phyloP scores from a whole-genome alignment of 2,329 filamentous ascomycete species.

The Trichoderma sp. region DNA sequence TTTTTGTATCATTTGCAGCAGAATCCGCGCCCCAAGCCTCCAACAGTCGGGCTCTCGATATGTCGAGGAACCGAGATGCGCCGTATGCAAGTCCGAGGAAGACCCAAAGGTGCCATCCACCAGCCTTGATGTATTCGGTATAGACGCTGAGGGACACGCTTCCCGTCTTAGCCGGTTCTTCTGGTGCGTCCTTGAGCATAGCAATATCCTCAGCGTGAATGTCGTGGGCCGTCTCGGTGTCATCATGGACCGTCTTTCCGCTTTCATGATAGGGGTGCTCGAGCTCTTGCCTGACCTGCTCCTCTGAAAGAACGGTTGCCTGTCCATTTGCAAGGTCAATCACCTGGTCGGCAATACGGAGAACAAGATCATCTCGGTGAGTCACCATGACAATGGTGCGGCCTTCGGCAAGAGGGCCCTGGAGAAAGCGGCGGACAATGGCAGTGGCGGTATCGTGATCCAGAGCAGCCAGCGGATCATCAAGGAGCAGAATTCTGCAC shows the following conservation, averaged over 20 bases:
- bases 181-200: constrained; percentile 32
- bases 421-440: constrained; percentile 63
- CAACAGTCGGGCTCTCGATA: constrained; percentile 76
- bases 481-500: constrained; percentile 58
- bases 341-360: constrained; percentile 70
- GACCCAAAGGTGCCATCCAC: constrained; percentile 72
- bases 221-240: constrained; percentile 34
- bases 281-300: constrained; percentile 45
- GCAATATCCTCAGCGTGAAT: constrained; percentile 32
- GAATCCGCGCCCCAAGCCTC: constrained; percentile 79
- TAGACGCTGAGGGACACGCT: constrained; percentile 76
- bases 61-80: constrained; percentile 62
- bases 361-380: constrained; percentile 75
- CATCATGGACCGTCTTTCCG: constrained; percentile 21
- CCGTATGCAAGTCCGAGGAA: constrained; percentile 63
- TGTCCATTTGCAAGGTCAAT: constrained; percentile 67
- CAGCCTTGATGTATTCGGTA: constrained; percentile 82
- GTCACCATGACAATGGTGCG: constrained; percentile 79
- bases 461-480: constrained; percentile 64
- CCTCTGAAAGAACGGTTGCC: constrained; percentile 51
- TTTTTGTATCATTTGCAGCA: not conserved
- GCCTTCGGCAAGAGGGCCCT: constrained; percentile 59
- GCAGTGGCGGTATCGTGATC: constrained; percentile 63
- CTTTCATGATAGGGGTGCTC: constrained; percentile 40
- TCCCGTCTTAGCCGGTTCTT: constrained; percentile 53